Base-by-base conservation (phyloP, 2,329 filamentous ascomycete genomes). In the Neonectria punicea region DNA sequence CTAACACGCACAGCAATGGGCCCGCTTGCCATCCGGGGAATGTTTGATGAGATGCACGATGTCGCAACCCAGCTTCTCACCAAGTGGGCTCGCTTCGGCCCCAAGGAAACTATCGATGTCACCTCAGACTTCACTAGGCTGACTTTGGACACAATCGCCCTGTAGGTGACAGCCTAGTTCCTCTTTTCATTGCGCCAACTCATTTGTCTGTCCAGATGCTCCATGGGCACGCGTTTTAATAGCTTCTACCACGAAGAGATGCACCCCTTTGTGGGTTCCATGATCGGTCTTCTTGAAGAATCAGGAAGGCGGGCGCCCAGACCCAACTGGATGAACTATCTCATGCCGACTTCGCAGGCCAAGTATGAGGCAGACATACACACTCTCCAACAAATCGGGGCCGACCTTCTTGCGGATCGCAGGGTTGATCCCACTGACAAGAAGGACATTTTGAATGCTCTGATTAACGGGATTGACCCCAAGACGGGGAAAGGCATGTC, bases 401-500 rank as follows among this genome's bases (percentile, higher is more conserved):
- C 81, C 49, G 85, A 88, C n/a, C 80, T 92, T 22, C 79, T 92
- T 0, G 79, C 86, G 28, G 78, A 85, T 10, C 81, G 90, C 10
- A 85, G 83, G 63, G 84, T 63, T 83, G 84, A 0, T 78, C 77
- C 7, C 79, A 84, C 13, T 84, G 84, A 67, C 58, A 84, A 85
- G 0, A 88, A 88, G 54, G 91, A 93, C 75, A 79, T 93, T 14
- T 76, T 93, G n/a, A 87, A 86, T 67, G 86, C 89, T 11, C 90
- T 93, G 87, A 78, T 93, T 36, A 81, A 87, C 10, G 88, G 88
- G 1, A 83, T 82, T 10, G 90, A 93, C 73, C 82, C 87, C 3
- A 86, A 88, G 78, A 92, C 90, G 3, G 89, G 90, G 13, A 80
- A 88, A 69, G 82, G 83, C 8, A 81, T 93, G 75, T 84, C 80